Evolutionary conservation across 2,329 filamentous ascomycete genomes (phyloP).

Genomic region (Aspergillus sp.): DNA sequence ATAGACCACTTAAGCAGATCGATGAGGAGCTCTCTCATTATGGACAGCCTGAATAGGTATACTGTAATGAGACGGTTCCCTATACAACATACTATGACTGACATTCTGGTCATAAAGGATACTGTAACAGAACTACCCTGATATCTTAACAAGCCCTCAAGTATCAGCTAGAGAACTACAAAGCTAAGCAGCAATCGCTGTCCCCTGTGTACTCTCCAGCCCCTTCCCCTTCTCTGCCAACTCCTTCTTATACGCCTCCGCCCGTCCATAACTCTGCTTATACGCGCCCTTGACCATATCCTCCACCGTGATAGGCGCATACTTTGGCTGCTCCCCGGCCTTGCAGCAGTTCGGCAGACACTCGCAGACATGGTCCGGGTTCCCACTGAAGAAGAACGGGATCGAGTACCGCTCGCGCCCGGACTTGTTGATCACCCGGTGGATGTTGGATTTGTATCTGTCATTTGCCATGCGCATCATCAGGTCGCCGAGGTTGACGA

Average conservation of each 20-base stretch:
- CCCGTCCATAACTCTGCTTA: slow-evolving; percentile 44
- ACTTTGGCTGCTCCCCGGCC: slow-evolving; percentile 39
- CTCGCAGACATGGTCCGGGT: slow-evolving; percentile 44
- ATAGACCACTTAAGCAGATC: too few relatives aligned
- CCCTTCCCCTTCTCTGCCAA: slow-evolving; percentile 16
- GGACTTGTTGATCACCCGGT: slow-evolving; percentile 45
- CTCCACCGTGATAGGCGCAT: slow-evolving; percentile 44
- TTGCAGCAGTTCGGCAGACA: slow-evolving; percentile 44
- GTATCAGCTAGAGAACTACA: too few relatives aligned
- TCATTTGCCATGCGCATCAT: slow-evolving; percentile 47
- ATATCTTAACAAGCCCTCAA: too few relatives aligned
- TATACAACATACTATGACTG: too few relatives aligned
- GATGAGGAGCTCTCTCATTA: too few relatives aligned
- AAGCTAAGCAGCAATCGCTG: slow-evolving; percentile 7
- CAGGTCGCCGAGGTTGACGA: slow-evolving; percentile 38
- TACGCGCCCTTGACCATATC: slow-evolving; percentile 43
- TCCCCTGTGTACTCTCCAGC: slow-evolving; percentile 4
- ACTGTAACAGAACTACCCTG: too few relatives aligned
- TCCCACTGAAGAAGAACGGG: slow-evolving; percentile 46
- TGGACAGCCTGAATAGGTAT: too few relatives aligned
- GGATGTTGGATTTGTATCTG: slow-evolving; percentile 42
- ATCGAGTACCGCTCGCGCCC: slow-evolving; percentile 42
- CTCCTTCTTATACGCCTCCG: slow-evolving; percentile 43
- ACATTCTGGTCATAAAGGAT: too few relatives aligned
- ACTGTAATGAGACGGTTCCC: too few relatives aligned